Base-by-base conservation (phyloP, 192 early-diverging fungal species). In the Entomortierella lignicola region DNA sequence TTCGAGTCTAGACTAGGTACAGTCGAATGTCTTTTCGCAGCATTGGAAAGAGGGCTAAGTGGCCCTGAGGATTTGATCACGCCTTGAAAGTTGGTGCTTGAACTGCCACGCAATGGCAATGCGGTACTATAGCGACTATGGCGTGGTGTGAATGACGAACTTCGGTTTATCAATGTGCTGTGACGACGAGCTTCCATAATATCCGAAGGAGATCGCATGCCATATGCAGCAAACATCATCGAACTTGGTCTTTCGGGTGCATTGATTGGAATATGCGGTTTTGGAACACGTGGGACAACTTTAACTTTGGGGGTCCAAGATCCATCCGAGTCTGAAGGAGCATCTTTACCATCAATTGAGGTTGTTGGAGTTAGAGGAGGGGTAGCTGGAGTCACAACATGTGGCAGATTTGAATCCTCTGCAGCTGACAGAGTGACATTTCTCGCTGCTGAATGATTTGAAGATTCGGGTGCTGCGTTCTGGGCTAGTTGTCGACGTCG, bases 151-250 rank as follows among this genome's bases (percentile, higher is more conserved):
- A 79, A 79, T 10, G 73, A 69, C 0, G 75, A 48, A 8, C 68
- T 69, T 32, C 75, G 66, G 0, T 42, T 41, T 11, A 79, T 59
- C 57, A 79, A 43, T 12, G 66, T 44, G 23, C 75, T 79, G 41
- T 79, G 75, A 12, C 75, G 75, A 43, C 75, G 75, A 25, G 67
- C 60, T 39, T 79, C 75, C 75, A 79, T 79, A 10, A 79, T 69
- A 23, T 69, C 75, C 15, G 75, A 79, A 12, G 75, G 75, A 1
- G 75, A 65, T 6, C 56, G 54, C 66, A 79, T 70, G 7, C 75
- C 75, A 43, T 37, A 79, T 6, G 68, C 67, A 11, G 67, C 61
- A 48, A 79, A 69, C 18, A 68, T 68, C 75, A 79, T 79, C 31
- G 75, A 79, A 21, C 57, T 79, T 0, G 75, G 75, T 31, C 67